Base-by-base conservation (phyloP, 257 asterid genomes). In the Coffea eugenioides region DNA sequence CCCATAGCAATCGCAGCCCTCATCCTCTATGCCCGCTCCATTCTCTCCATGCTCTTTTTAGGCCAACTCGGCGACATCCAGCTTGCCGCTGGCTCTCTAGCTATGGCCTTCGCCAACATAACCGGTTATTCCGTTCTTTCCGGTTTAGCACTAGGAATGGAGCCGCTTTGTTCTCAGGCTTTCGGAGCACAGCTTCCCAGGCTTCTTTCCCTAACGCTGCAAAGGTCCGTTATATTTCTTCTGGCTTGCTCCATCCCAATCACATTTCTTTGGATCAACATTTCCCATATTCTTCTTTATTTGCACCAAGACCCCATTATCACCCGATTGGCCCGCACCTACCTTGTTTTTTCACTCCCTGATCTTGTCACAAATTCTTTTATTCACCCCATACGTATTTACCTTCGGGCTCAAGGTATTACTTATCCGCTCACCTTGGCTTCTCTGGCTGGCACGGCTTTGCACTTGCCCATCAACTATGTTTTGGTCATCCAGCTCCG, bases 351-450 rank as follows among this genome's bases (percentile, higher is more conserved):
- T 70, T 89, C 97, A 6, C 84, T 93, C 85, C 97, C 97, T 65
- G 97, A 93, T 74, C 93, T 93, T 71, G 0, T 93, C 43, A 86
- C 91, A 0, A 87, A 91, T 88, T 91, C 98, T 0, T 82, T 93
- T 82, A 45, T 93, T 81, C 93, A 93, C 90, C 98, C 98, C 81
- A 74, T 90, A 23, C 81, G 96, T 43, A 87, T 93, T 84, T 93
- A 93, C 90, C 98, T 93, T 90, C 97, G 98, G 20, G 90, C 98
- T 6, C 97, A 93, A 88, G 98, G 97, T 43, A 91, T 93, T 82
- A 93, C 95, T 23, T 88, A 79, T 36, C 98, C 97, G 0, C 86
- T 93, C 31, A 91, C 94, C 16, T 59, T 88, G 0, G 93, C 97
- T 2, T 81, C 97, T 2, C 86, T 93, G 15, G 82, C 82, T 1